Percentiles rank a stretch among this genome's conserved stretches.
These are phyloP conservation scores for Lipomyces yamadae DNA, from an alignment of 805 yeast species.

Conservation along the genomic window DNA sequence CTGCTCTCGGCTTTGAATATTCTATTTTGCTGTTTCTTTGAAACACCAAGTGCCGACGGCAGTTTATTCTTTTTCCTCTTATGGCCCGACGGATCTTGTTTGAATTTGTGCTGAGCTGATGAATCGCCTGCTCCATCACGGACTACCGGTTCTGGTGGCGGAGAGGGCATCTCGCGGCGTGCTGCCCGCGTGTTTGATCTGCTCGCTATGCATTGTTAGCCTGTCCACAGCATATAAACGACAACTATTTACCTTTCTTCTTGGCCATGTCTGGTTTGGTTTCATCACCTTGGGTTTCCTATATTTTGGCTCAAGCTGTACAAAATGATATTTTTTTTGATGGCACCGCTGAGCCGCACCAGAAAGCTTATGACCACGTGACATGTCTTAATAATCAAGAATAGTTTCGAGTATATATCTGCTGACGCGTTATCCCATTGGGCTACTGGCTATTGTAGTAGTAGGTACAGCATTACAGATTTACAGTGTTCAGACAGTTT, in stretches of 20 bases:
- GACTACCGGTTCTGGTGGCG: slow-evolving; percentile 17
- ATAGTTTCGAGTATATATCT: too few species aligned
- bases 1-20: slow-evolving; percentile 21
- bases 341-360: too few species aligned
- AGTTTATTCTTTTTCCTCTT: slow-evolving; percentile 7
- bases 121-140: slow-evolving; percentile 23
- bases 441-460: too few species aligned
- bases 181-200: slow-evolving; percentile 31
- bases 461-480: too few species aligned
- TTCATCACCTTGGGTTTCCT: too few species aligned
- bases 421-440: too few species aligned
- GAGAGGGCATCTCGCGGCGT: slow-evolving; percentile 28
- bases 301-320: too few species aligned
- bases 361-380: too few species aligned
- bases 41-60: not conserved
- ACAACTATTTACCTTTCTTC: slow-evolving; percentile 19
- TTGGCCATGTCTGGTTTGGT: slow-evolving; percentile 24
- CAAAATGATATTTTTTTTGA: too few species aligned
- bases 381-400: too few species aligned
- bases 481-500: not conserved
- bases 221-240: too few species aligned
- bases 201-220: slow-evolving; percentile 11
- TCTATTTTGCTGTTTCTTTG: slow-evolving; percentile 11
- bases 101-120: not conserved
- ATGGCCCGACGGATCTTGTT: slow-evolving; percentile 1